phyloP scores from a whole-genome alignment of 805 yeast species.

The Ogataea chonburiensis region DNA sequence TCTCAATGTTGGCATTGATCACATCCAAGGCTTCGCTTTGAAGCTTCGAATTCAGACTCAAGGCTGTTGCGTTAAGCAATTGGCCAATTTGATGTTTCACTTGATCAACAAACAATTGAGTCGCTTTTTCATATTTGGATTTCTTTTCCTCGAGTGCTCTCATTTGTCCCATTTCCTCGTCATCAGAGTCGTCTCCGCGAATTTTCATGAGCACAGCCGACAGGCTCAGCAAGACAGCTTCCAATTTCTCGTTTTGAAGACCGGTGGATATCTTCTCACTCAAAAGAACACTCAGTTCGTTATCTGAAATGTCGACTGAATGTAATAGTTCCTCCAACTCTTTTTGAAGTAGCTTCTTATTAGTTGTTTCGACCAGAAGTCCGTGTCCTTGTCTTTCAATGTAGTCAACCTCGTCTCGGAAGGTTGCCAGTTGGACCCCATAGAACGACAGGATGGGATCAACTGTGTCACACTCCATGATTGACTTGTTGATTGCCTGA shows the following conservation, averaged over 20 bases:
- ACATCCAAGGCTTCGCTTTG: conserved; percentile 16
- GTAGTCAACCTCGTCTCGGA: conserved; percentile 64
- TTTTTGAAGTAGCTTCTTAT: conserved; percentile 70
- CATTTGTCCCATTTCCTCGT: conserved; percentile 58
- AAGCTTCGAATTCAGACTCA: conserved; percentile 33
- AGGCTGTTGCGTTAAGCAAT: conserved; percentile 27
- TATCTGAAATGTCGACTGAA: conserved; percentile 65
- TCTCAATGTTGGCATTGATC: conserved; percentile 17
- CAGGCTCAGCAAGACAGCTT: conserved; percentile 52
- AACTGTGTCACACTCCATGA: conserved; percentile 53
- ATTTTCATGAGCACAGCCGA: conserved; percentile 66
- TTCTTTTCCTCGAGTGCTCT: conserved; percentile 68
- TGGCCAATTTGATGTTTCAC: conserved; percentile 36
- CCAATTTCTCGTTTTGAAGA: conserved; percentile 44
- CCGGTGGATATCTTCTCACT: conserved; percentile 50
- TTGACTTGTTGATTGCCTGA: conserved; percentile 42
- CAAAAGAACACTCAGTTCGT: conserved; percentile 48
- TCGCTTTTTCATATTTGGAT: conserved; percentile 54
- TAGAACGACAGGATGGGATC: conserved; percentile 55
- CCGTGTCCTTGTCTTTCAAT: conserved; percentile 80
- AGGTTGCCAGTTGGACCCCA: conserved; percentile 59
- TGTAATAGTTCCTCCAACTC: conserved; percentile 67
- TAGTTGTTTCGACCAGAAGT: conserved; percentile 76
- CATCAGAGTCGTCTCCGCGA: conserved; percentile 44
- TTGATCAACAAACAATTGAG: conserved; percentile 47